Evolutionary conservation across 2,329 filamentous ascomycete genomes (phyloP).

Genomic region (Claviceps africana): DNA sequence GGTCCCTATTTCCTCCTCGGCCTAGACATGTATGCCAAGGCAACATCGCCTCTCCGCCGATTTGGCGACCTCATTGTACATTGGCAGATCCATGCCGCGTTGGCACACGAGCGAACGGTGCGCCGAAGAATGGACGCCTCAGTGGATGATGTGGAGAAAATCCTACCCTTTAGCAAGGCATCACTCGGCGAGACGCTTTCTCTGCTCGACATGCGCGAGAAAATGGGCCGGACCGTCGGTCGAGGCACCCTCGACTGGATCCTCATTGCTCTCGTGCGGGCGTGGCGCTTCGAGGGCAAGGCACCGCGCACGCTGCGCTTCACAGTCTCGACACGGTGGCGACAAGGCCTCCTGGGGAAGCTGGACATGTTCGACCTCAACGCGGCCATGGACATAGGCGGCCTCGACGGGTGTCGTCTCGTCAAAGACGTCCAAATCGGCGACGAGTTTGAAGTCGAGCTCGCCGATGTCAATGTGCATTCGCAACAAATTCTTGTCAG

Average conservation of each 20-base stretch:
- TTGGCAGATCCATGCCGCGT: slow-evolving; percentile 50
- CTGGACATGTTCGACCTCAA: slow-evolving; percentile 36
- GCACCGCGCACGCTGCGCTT: slow-evolving; percentile 36
- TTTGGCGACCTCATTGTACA: slow-evolving; percentile 49
- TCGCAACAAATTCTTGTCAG: slow-evolving; percentile 31
- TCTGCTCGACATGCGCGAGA: slow-evolving; percentile 38
- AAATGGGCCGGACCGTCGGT: slow-evolving; percentile 30
- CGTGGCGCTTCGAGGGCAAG: slow-evolving; percentile 39
- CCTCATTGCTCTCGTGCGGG: slow-evolving; percentile 44
- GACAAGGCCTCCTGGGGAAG: slow-evolving; percentile 23
- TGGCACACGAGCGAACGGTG: slow-evolving; percentile 30
- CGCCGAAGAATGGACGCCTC: slow-evolving; percentile 13
- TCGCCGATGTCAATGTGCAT: slow-evolving; percentile 40
- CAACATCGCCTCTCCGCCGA: slow-evolving; percentile 52
- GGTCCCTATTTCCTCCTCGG: slow-evolving; percentile 45
- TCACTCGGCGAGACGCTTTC: slow-evolving; percentile 32
- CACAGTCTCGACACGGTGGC: slow-evolving; percentile 26
- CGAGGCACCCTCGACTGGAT: slow-evolving; percentile 38
- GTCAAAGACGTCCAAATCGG: slow-evolving; percentile 31
- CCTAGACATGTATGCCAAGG: slow-evolving; percentile 45
- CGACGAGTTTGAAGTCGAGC: slow-evolving; percentile 42
- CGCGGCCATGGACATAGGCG: slow-evolving; percentile 26
- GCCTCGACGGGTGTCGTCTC: slow-evolving; percentile 23
- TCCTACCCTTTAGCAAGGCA: slow-evolving; percentile 32
- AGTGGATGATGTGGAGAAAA: slow-evolving; percentile 17